A percentile compares a stretch with the other conserved stretches of the same genome.
Evolutionary conservation across 75 land plant species (phyloP).

Genomic region (Picea sitchensis): DNA sequence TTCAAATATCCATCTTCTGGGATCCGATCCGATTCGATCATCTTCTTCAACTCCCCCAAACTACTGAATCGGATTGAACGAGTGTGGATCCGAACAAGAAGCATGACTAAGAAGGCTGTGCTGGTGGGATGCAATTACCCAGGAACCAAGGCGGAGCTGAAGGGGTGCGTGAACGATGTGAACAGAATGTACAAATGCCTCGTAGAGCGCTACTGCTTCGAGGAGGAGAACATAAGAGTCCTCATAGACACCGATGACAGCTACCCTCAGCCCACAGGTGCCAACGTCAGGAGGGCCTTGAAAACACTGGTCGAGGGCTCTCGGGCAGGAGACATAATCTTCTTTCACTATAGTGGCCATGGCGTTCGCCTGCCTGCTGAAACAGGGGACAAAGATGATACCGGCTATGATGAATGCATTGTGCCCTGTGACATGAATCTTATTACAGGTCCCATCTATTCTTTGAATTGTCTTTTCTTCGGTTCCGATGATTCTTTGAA

Average conservation of each 20-base stretch:
- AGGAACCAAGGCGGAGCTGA: conserved; percentile 78
- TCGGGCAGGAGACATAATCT: conserved; percentile 63
- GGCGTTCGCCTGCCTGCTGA: conserved; percentile 85
- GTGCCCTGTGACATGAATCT: conserved; percentile 9
- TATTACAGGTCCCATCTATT: conserved; percentile 2
- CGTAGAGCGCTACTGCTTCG: conserved; percentile 65
- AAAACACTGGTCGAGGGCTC: conserved; percentile 32
- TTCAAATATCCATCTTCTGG: too few relatives aligned
- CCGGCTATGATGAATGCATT: conserved; percentile 58
- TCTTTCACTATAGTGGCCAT: conserved; percentile 89
- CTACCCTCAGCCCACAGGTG: conserved; percentile 74
- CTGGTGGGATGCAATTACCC: conserved; percentile 84
- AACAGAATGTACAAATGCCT: conserved; percentile 50
- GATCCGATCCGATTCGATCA: too few relatives aligned
- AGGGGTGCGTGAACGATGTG: conserved; percentile 93
- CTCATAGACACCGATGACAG: conserved; percentile 71
- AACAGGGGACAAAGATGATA: conserved; percentile 82
- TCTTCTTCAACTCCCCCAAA: too few relatives aligned
- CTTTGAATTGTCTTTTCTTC: too few relatives aligned
- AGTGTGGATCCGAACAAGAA: too few relatives aligned
- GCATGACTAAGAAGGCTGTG: conserved; percentile 26
- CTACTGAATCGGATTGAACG: too few relatives aligned
- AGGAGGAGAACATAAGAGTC: conserved; percentile 55
- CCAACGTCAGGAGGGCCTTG: conserved; percentile 45
- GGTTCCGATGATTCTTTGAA: too few relatives aligned